Conservation (phyloP, 1,284 basidiomycete genomes). For the Rhodotorula sp. region DNA sequence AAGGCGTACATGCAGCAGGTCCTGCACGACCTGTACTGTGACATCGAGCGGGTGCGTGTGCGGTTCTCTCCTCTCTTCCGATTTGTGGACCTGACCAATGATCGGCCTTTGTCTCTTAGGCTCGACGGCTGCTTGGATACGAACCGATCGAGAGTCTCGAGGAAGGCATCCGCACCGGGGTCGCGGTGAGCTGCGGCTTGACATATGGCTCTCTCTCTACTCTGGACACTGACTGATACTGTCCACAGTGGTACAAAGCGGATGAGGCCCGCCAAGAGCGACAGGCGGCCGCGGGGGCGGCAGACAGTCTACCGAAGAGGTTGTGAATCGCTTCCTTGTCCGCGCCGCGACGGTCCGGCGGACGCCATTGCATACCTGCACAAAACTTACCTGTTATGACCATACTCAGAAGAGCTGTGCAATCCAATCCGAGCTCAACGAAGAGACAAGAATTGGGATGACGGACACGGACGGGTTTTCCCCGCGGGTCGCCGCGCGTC, state of each 20-base stretch:
- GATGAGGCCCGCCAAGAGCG: constrained; percentile 17
- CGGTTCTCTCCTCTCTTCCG: not conserved
- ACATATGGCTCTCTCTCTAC: not conserved
- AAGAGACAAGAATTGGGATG: no score
- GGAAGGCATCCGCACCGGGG: constrained; percentile 79
- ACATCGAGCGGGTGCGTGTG: constrained; percentile 72
- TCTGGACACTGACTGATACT: not conserved
- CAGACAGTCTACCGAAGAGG: not conserved
- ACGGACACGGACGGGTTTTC: no score
- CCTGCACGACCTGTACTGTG: constrained; percentile 73
- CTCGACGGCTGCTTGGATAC: constrained; percentile 85
- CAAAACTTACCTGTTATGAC: no score
- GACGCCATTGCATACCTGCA: no score
- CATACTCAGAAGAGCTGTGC: no score
- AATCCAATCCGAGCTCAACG: no score
- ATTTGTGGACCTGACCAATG: not conserved
- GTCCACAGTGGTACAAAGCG: constrained; percentile 32
- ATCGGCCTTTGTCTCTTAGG: constrained; percentile 46
- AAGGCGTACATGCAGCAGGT: constrained; percentile 65
- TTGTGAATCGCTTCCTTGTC: no score
- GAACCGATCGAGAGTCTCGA: constrained; percentile 84
- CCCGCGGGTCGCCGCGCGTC: no score
- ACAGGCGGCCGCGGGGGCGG: not conserved
- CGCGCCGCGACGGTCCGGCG: no score
- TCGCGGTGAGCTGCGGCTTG: constrained; percentile 47